Percentiles rank a stretch among this genome's conserved stretches.
phyloP scores from a whole-genome alignment of 805 yeast genomes.

The Yarrowia deformans region DNA sequence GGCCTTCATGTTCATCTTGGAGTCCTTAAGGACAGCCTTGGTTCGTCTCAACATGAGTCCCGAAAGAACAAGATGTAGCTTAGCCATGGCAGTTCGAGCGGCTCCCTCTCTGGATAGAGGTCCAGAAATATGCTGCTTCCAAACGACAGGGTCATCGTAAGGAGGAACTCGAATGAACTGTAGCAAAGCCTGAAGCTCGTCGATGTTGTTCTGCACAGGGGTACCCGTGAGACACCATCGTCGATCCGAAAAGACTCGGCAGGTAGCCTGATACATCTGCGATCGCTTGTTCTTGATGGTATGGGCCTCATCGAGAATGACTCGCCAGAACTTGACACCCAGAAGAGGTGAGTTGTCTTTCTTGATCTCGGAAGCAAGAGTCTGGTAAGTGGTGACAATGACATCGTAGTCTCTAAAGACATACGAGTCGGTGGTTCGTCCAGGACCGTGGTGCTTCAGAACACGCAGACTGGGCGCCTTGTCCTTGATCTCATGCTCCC shows the following conservation, averaged over 20 bases:
- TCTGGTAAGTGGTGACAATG: constrained; percentile 34
- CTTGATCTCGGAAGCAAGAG: constrained; percentile 24
- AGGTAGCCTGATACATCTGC: constrained; percentile 57
- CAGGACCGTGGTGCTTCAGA: constrained; percentile 47
- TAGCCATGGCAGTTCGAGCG: constrained; percentile 41
- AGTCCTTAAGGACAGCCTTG: constrained; percentile 51
- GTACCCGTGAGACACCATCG: constrained; percentile 73
- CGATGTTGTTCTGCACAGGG: constrained; percentile 64
- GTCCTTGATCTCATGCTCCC: constrained; percentile 52
- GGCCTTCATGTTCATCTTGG: constrained; percentile 45
- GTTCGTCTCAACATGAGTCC: constrained; percentile 57
- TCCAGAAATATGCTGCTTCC: constrained; percentile 47
- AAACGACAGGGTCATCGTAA: constrained; percentile 40
- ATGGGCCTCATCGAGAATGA: constrained; percentile 74
- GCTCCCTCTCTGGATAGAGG: constrained; percentile 44
- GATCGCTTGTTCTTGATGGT: constrained; percentile 62
- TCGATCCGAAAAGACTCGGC: constrained; percentile 53
- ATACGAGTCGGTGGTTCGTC: constrained; percentile 45
- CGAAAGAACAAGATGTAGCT: constrained; percentile 48
- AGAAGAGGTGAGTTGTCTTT: constrained; percentile 14
- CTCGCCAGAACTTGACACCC: constrained; percentile 49
- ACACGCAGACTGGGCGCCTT: constrained; percentile 30
- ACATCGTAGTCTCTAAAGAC: constrained; percentile 53
- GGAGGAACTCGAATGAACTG: constrained; percentile 50
- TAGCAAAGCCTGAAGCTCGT: constrained; percentile 61